Evolutionary conservation across 768 basidiomycete genomes (phyloP).

Genomic region (Cystobasidium onofrii): DNA sequence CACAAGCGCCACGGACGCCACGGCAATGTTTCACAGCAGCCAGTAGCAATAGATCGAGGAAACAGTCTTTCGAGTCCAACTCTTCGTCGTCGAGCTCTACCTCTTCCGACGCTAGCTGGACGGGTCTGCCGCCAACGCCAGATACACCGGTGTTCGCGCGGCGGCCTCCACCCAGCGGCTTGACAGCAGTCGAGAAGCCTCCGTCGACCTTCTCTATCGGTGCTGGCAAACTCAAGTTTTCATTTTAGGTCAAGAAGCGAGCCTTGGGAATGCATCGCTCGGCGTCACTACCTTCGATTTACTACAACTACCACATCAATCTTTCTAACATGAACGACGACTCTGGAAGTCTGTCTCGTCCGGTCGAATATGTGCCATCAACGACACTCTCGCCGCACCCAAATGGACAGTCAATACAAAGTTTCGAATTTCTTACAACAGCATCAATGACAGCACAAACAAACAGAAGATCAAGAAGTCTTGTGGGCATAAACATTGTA

Average conservation of each 20-base stretch:
- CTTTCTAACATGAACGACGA: not conserved
- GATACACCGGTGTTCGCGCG: constrained; percentile 29
- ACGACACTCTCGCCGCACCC: not conserved
- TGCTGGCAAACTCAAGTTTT: constrained; percentile 24
- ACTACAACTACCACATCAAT: too few relatives aligned
- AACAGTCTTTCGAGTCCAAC: constrained; percentile 24
- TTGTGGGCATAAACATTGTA: not conserved
- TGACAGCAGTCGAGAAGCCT: not conserved
- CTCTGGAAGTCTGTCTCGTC: not conserved
- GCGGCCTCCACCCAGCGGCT: not conserved
- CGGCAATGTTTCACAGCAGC: constrained; percentile 11
- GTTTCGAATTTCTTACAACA: not conserved
- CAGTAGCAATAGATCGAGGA: not conserved
- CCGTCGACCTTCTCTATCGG: constrained; percentile 4
- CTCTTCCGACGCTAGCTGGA: constrained; percentile 35
- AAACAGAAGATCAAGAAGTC: not conserved
- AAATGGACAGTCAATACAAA: not conserved
- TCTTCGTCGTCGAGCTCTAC: constrained; percentile 32
- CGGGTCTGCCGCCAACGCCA: constrained; percentile 33
- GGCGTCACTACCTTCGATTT: not conserved
- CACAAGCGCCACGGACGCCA: constrained; percentile 25
- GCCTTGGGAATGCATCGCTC: not conserved
- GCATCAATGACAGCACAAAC: not conserved
- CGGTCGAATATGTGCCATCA: not conserved
- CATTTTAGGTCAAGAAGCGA: constrained; percentile 8